Base-by-base conservation (phyloP, 495 filamentous ascomycete genomes). In the Penicillium goetzii region DNA sequence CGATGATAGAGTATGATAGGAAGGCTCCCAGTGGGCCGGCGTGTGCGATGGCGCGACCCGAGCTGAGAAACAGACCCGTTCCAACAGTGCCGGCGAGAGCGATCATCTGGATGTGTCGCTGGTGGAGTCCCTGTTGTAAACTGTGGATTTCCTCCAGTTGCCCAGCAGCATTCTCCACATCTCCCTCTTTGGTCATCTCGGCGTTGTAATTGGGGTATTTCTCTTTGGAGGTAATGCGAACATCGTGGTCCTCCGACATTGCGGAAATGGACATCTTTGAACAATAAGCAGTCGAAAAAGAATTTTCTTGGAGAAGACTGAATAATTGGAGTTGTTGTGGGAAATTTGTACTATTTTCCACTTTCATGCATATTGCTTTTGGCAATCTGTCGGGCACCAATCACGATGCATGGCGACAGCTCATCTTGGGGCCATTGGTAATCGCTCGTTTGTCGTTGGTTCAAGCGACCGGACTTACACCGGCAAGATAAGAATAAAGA, bases 21-120 rank as follows among this genome's bases (percentile, higher is more conserved):
- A 77, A 70, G 0, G 69, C 67, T 1, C 87, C 82, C 4, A 78
- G 85, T 40, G 90, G 90, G 2, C 88, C 88, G 54, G 83, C 84
- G 54, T 75, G 73, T 25, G 84, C 81, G 41, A 89, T 81, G 17
- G 86, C 83, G 30, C 79, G 69, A 41, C 87, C 86, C 54, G 86
- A 88, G 58, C 68, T 61, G 25, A 76, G 64, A 50, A 74, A 74
- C n/a, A 74, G 68, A 23, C 72, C 69, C 2, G 70, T 70, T 26
- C 77, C 77, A 38, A 81, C 72, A 1, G 78, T 77, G 25, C 79
- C 79, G 6, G 78, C 79, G 25, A 82, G 70, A 40, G 76, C 77
- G 19, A 82, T 81, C 79, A 81, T 82, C 70, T 80, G 76, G 56
- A 76, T 75, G 47, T 76, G 74, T 21, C 74, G 62, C 53, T 72